Evolutionary conservation across 495 filamentous ascomycete genomes (phyloP), one percentile per base, ranked within the genome.

Genomic region (Penicillium ochrochloron): DNA sequence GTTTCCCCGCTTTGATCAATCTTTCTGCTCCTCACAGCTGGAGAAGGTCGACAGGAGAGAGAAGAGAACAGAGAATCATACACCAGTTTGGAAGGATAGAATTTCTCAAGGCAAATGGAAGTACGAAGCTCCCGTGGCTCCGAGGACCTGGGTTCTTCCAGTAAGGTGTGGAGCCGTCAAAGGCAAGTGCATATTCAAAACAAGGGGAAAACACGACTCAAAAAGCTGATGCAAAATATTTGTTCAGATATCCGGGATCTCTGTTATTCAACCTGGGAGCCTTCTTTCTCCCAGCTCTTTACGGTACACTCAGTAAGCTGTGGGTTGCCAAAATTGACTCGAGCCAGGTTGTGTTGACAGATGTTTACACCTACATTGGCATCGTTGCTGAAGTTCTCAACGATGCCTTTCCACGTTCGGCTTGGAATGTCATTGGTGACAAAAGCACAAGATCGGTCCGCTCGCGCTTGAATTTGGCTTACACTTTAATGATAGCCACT

Each of bases 321-420:
- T 92, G 89, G 90, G 82, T 93, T 19, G 88, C 90, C 7, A 82
- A 86, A 57, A 89, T 93, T 65, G 84, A 92, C 75, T 73, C 83
- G 3, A 83, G 75, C 33, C 78, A 85, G 48, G 86, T 92, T n/a
- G 89, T 84, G 17, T 90, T 86, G 8, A 90, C 89, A 0, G 89
- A 92, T 62, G 69, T 79, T 10, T 89, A 87, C 70, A 88, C 85
- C 9, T 86, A 86, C 62, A 90, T 92, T 64, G 81, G 84, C 29
- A 79, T 85, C 19, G 80, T 91, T 17, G 84, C 82, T 0, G 85
- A 92, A 66, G 88, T 91, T 1, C 74, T 92, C 46, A 92, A 92
- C 73, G 89, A 93, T 67, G 89, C 89, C 15, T 85, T 92, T 8
- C 90, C 90, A 0, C 80, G 89, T 25, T 83, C 88, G 0, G 83